Base-by-base conservation (phyloP, 2,329 filamentous ascomycete genomes). In the Lecanosticta acicola region DNA sequence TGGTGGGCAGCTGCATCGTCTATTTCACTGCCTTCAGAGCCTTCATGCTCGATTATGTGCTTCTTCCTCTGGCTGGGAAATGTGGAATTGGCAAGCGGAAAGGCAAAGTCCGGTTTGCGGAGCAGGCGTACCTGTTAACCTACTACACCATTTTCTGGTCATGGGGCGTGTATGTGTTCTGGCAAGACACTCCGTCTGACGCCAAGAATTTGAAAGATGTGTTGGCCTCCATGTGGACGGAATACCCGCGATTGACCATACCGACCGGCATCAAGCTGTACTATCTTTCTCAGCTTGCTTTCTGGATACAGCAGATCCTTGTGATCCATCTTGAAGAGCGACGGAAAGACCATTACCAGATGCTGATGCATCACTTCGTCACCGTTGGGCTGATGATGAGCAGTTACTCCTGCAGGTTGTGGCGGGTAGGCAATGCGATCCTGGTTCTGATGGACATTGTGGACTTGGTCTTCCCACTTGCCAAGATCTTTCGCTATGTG, bases 311-410 rank as follows among this genome's bases (percentile, higher is more conserved):
- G 70, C 90, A 95, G 70, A 85, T 97, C 54, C 74, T 96, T 24
- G 87, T 96, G 47, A 87, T 97, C 65, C 85, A 96, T 68, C 89
- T 97, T 49, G 93, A 98, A 69, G 87, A 94, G 69, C 81, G 85
- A 55, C 80, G 93, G 61, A 97, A 97, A 71, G 93, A 98, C 60
- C 85, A 96, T 68, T 85, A 81, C 72, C 91, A 97, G 68, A 97
- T 97, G 93, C 81, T 97, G 57, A 84, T 81, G 14, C 93, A 97
- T 67, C 93, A 98, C 70, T 79, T 96, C 63, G 82, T 97, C 64
- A 98, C 93, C 16, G 87, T 83, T 60, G 73, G 75, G 3, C 80
- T 98, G 36, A 82, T 98, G 54, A 81, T 82, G 46, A 78, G 82
- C 24, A 91, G 85, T 54, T 97, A 97, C 66, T 79, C 82, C 55